Conservation (phyloP, 2,329 filamentous ascomycete genomes). For the Aspergillus eucalypticola region DNA sequence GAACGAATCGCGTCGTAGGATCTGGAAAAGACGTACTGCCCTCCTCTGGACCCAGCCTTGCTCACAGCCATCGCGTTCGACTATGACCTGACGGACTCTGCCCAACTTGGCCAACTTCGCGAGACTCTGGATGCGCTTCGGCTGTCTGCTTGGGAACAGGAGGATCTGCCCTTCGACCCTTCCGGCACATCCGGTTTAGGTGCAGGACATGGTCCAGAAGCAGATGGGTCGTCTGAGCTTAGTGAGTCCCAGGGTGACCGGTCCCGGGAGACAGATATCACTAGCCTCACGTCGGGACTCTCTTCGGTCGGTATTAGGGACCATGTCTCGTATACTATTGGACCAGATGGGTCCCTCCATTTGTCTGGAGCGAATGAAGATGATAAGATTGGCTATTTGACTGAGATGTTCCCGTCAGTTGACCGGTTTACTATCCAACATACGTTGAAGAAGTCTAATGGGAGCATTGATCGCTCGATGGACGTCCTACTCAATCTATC, state of each 20-base stretch:
- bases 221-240: constrained; percentile 28
- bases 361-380: constrained; percentile 44
- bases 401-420: constrained; percentile 70
- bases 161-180: constrained; percentile 68
- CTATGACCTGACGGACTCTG: constrained; percentile 61
- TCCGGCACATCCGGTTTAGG: constrained; percentile 64
- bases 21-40: constrained; percentile 68
- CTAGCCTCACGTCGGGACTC: constrained; percentile 51
- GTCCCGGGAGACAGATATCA: constrained; percentile 53
- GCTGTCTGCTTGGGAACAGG: constrained; percentile 69
- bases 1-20: constrained; percentile 27
- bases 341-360: constrained; percentile 29
- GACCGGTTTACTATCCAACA: constrained; percentile 66
- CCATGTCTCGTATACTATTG: constrained; percentile 28
- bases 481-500: constrained; percentile 79
- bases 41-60: constrained; percentile 73
- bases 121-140: constrained; percentile 67
- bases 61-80: constrained; percentile 76
- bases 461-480: constrained; percentile 69
- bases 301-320: constrained; percentile 38
- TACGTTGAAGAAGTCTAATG: constrained; percentile 66
- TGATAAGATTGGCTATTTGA: constrained; percentile 64
- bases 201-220: constrained; percentile 23
- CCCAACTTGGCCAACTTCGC: constrained; percentile 57
- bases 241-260: constrained; percentile 32